Base-by-base conservation (phyloP, 768 basidiomycete species). In the Cystobasidium tubakii region DNA sequence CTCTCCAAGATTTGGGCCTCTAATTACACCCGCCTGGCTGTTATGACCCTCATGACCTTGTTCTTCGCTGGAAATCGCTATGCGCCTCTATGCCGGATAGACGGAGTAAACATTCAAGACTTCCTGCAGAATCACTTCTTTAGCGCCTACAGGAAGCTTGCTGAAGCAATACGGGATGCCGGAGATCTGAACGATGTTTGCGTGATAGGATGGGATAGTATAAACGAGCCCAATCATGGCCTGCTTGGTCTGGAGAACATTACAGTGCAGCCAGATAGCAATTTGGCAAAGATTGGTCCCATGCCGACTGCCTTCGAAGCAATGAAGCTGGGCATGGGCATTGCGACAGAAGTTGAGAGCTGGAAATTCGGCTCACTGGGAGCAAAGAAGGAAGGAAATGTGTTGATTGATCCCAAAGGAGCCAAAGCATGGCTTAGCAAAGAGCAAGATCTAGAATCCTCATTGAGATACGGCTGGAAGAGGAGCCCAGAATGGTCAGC, bases 171-270 rank as follows among this genome's bases (percentile, higher is more conserved):
- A 65, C 82, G 42, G 1, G 46, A 17, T 39, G 46, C 84, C 4
- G 87, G 87, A n/a, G 88, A 87, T 0, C 81, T 97, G 43, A 80
- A 90, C 25, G 93, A 98, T 34, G 87, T 87, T 46, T 93, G 92
- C 76, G 86, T 99, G 13, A 88, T 98, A 62, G 96, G 96, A 0
- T 98, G 95, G 96, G 96, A 99, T 80, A 89, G 88, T 77, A 83
- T 97, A 81, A 98, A 99, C 81, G 96, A 99, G 81, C 95, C 96
- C 0, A 87, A 87, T 43, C 90, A 94, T 77, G 96, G 96, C 0
- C 84, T 91, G 46, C 85, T 87, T 42, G 86, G 85, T 1, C 89
- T 89, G 81, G 83, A 84, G 0, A 87, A 95, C 80, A 83, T 99
- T 33, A 85, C 84, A 64, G 74, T 80, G 15, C 87, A 88, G 54